Percentiles rank a stretch among this genome's conserved stretches.
phyloP scores from a whole-genome alignment of 495 filamentous ascomycete species.

The Neurospora terricola region DNA sequence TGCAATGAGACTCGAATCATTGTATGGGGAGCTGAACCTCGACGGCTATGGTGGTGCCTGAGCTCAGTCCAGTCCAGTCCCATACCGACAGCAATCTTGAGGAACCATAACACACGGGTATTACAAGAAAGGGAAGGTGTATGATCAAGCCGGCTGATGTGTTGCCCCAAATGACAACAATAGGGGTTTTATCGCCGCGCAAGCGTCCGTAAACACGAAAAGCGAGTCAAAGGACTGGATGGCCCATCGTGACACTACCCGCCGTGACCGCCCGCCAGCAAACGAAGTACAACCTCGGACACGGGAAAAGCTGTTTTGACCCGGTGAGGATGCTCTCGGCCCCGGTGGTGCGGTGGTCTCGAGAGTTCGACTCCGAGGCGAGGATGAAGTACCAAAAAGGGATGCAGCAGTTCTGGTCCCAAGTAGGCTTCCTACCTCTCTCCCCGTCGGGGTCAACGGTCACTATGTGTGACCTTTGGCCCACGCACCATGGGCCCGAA shows the following conservation, averaged over 20 bases:
- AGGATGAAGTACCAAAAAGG: background rate
- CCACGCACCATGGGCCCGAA: background rate
- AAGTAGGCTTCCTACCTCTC: background rate
- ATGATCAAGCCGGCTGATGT: background rate
- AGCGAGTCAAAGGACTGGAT: background rate
- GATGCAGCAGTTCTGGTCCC: background rate
- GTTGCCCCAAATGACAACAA: background rate
- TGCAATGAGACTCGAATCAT: background rate
- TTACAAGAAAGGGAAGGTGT: background rate
- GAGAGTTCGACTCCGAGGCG: background rate
- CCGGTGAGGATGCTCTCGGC: background rate
- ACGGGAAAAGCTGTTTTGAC: background rate
- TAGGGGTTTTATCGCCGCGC: background rate
- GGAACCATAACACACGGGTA: background rate
- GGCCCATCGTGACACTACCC: background rate
- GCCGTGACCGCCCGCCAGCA: background rate
- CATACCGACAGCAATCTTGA: background rate
- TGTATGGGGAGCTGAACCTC: background rate
- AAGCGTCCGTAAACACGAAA: background rate
- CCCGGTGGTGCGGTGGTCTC: background rate
- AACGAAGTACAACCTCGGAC: background rate
- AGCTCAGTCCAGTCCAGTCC: background rate
- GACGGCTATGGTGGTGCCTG: background rate
- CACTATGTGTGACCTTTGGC: background rate
- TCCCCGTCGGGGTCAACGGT: background rate